Base-by-base conservation (phyloP, 768 basidiomycete species). In the Trametes gibbosa region DNA sequence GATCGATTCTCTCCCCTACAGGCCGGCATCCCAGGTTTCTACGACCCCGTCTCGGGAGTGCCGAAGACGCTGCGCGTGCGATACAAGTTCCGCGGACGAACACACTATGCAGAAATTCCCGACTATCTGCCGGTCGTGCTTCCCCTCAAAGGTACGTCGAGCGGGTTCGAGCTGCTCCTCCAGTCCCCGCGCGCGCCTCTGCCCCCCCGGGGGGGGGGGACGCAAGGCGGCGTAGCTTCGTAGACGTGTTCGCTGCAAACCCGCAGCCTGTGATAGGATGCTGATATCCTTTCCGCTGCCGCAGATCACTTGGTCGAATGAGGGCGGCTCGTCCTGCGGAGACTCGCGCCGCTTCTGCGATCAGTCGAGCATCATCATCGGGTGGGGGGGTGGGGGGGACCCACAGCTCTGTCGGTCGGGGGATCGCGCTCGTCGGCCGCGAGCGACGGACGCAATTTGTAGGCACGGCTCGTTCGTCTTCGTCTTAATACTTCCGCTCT, bases 11-110 rank as follows among this genome's bases (percentile, higher is more conserved):
- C 6, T n/a, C 6, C 23, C 27, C 12, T 34, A 25, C 57, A 69
- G 90, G 76, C 84, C 58, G 81, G 84, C 25, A 77, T 96, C 40
- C 86, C 91, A 67, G 93, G 93, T n/a, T 94, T 97, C 76, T 86
- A 83, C 68, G 93, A 96, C 74, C 89, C 90, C 56, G 85, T 86
- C 17, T 86, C 90, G 14, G 84, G 84, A n/a, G 77, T 81, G 54
- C 73, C 80, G 48, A 95, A 95, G 75, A 76, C 76, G 5, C 74
- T 95, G 51, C 78, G 84, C 29, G 77, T 95, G 39, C 83, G 84
- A 45, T 95, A 95, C 73, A 73, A 81, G 47, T 97, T 95, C 78
- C 80, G 81, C 66, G 85, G 84, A 41, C 81, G 81, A 58, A 66
- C 75, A 72, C 93, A 95, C 69, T 89, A 85, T 67, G 84, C 86